A percentile compares a stretch with the other conserved stretches of the same genome.
These are phyloP conservation scores for Pseudozyma flocculosa DNA, from an alignment of 1,284 basidiomycete genomes.

Conservation along the genomic window DNA sequence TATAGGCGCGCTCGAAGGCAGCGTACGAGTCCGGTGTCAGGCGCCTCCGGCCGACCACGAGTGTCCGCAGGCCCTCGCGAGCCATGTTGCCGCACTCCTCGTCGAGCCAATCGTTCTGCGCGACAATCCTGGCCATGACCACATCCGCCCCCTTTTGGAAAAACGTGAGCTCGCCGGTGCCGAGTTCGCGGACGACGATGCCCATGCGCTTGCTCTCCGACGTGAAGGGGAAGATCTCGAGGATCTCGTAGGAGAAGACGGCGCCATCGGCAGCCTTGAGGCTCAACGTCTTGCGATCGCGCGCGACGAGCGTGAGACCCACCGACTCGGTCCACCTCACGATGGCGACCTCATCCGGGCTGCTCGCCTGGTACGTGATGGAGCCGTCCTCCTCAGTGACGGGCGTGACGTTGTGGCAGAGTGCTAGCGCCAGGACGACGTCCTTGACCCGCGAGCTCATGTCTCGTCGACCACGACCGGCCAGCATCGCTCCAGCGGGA, in stretches of 20 bases:
- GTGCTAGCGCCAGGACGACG: conserved; percentile 84
- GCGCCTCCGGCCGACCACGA: conserved; percentile 84
- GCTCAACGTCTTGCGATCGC: conserved; percentile 81
- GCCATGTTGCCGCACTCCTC: conserved; percentile 99
- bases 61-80: conserved; percentile 87
- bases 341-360: conserved; percentile 98
- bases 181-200: conserved; percentile 81
- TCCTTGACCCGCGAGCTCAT: conserved; percentile 94
- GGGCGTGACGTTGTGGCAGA: conserved; percentile 98
- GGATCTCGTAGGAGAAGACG: conserved; percentile 73
- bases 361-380: conserved; percentile 95
- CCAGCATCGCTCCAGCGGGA: conserved; percentile 74
- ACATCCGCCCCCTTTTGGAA: conserved; percentile 97
- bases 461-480: conserved; percentile 80
- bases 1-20: conserved; percentile 75
- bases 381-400: conserved; percentile 89
- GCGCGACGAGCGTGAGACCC: conserved; percentile 79
- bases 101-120: conserved; percentile 97
- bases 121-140: conserved; percentile 91
- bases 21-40: conserved; percentile 71
- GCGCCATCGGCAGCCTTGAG: conserved; percentile 41
- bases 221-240: conserved; percentile 93
- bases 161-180: conserved; percentile 78
- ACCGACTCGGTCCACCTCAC: conserved; percentile 97
- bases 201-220: conserved; percentile 99